phyloP scores from a whole-genome alignment of 2,329 filamentous ascomycete species.

The Pestalotiopsis sp. region DNA sequence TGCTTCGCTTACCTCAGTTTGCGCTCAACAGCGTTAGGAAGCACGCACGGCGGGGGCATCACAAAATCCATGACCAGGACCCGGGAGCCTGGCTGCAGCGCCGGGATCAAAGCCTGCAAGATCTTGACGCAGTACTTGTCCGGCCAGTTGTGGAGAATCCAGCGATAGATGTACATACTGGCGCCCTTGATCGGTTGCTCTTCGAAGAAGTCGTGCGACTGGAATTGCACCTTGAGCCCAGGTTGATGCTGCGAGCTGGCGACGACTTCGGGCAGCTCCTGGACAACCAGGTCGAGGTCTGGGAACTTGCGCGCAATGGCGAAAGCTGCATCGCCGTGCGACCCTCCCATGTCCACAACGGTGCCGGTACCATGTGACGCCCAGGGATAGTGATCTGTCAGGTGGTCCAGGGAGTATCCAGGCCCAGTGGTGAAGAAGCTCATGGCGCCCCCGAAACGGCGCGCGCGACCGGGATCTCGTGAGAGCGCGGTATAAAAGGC shows the following conservation, averaged over 20 bases:
- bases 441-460: neutral
- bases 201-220: conserved; percentile 15
- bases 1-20: neutral
- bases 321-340: neutral
- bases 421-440: neutral
- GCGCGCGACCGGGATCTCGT: neutral
- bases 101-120: conserved; percentile 21
- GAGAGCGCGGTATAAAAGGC: neutral
- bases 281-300: neutral
- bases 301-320: neutral
- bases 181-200: conserved; percentile 39
- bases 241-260: neutral
- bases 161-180: conserved; percentile 43
- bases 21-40: neutral
- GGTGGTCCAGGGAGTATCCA: neutral
- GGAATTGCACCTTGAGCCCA: neutral
- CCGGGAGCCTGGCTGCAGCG: neutral
- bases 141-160: conserved; percentile 49
- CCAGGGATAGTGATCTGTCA: neutral
- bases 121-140: conserved; percentile 36
- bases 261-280: neutral
- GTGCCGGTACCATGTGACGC: neutral
- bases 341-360: neutral
- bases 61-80: neutral
- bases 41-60: neutral